Conservation (phyloP, 495 filamentous ascomycete genomes). For the Beverwykella pulmonaria region DNA sequence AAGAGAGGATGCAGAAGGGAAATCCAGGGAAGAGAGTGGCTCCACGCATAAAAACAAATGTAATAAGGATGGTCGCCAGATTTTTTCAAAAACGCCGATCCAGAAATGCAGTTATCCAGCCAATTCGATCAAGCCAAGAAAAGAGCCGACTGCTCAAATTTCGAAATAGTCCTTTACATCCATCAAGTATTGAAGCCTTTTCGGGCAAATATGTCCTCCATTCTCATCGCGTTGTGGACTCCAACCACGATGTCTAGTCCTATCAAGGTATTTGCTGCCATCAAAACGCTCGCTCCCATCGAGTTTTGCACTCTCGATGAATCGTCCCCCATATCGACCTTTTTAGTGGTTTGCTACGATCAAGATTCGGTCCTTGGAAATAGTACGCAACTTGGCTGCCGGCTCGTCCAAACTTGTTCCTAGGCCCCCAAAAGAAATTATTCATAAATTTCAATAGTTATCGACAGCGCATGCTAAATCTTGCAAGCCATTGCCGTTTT, state of each 20-base stretch:
- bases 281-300: too few relatives aligned
- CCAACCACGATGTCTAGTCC: too few relatives aligned
- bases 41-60: neutral
- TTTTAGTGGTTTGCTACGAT: neutral
- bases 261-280: too few relatives aligned
- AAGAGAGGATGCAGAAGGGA: neutral
- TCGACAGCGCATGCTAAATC: slow-evolving; percentile 2
- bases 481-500: neutral
- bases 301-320: too few relatives aligned
- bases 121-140: neutral
- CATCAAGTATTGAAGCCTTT: too few relatives aligned
- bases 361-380: neutral
- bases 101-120: neutral
- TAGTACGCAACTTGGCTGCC: neutral
- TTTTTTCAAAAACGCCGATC: neutral
- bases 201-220: too few relatives aligned
- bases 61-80: neutral
- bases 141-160: too few relatives aligned
- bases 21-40: neutral
- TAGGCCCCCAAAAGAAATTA: neutral
- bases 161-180: too few relatives aligned
- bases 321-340: too few relatives aligned
- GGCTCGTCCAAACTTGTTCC: neutral
- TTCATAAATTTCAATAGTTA: neutral
- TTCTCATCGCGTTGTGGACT: too few relatives aligned